These are phyloP conservation scores for Kalaharituber pfeilii DNA, from an alignment of 2,329 filamentous ascomycete genomes.

Conservation along the genomic window DNA sequence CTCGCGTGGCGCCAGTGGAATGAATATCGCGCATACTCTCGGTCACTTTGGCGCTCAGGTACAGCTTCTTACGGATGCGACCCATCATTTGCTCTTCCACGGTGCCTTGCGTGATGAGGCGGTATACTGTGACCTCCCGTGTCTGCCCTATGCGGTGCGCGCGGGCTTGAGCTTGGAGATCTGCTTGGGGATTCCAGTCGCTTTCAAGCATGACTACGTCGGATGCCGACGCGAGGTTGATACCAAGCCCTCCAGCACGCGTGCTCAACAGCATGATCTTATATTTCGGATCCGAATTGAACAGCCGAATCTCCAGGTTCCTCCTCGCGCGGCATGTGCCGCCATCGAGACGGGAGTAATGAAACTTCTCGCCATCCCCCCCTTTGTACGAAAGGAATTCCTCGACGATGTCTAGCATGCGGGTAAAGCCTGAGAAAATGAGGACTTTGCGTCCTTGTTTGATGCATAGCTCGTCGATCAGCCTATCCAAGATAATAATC, in stretches of 20 bases:
- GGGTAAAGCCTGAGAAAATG: constrained; percentile 40
- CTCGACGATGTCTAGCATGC: constrained; percentile 36
- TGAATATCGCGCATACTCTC: constrained; percentile 41
- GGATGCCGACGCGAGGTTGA: constrained; percentile 38
- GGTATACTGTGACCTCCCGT: constrained; percentile 38
- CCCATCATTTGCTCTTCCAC: constrained; percentile 43
- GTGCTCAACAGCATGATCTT: constrained; percentile 40
- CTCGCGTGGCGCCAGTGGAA: constrained; percentile 23
- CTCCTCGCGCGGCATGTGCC: constrained; percentile 33
- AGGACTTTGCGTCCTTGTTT: constrained; percentile 37
- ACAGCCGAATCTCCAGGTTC: constrained; percentile 37
- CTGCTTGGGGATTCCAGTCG: constrained; percentile 23
- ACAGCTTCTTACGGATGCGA: constrained; percentile 43
- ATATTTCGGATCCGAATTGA: constrained; percentile 33
- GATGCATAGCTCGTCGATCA: constrained; percentile 34
- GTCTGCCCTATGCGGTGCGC: constrained; percentile 40
- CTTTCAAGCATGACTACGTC: constrained; percentile 40
- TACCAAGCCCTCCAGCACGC: constrained; percentile 38
- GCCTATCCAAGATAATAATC: constrained; percentile 38
- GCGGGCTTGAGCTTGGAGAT: constrained; percentile 37
- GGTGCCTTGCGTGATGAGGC: constrained; percentile 39
- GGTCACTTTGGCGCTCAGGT: constrained; percentile 42
- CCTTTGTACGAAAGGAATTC: constrained; percentile 34
- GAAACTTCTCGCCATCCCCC: constrained; percentile 29
- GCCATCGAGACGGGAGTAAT: constrained; percentile 36